Base-by-base conservation (phyloP, 306 rosid genomes). In the Echinosophora koreensis region DNA sequence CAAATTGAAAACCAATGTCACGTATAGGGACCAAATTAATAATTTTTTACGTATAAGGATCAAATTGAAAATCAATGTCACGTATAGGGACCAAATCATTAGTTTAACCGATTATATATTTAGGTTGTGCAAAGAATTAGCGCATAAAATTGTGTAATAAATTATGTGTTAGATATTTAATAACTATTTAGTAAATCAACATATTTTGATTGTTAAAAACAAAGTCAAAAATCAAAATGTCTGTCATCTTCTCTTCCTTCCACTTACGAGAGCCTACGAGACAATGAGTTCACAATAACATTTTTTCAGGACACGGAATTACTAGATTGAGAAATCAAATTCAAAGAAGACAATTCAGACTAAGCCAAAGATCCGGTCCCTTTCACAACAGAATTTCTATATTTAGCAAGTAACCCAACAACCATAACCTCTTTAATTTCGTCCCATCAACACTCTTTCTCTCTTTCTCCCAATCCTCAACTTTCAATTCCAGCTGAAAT, bases 221-320 rank as follows among this genome's bases (percentile, higher is more conserved):
- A 63, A 14, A 64, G 38, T 71, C 49, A 47, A 49, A 52, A 66
- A 4, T 4, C 5, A 30, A 30, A 30, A 37, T 42, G 10, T 42
- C 54, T 37, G 7, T 38, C n/a, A 35, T 16, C 30, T 39, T 64
- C 51, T 32, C 30, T 37, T 34, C 5, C 15, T 47, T 27, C 66
- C 69, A 76, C 41, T 64, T 64, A 44, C 13, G 67, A 28, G 60
- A 81, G 72, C 35, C n/a, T 47, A 50, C 77, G 27, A 74, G 18
- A 74, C 44, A 59, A 80, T 30, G 81, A 75, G 42, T 62, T 51
- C 61, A 35, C 34, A 57, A 13, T 3, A 78, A 58, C 32, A 76
- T 34, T 76, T 28, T 42, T 77, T 59, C 72, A 61, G 14, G 17
- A 51, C 76, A 80, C 50, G 49, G 34, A 42, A 69, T 50, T 81